phyloP scores from a whole-genome alignment of 2,329 filamentous ascomycete species.

The Xylariaceae sp. region DNA sequence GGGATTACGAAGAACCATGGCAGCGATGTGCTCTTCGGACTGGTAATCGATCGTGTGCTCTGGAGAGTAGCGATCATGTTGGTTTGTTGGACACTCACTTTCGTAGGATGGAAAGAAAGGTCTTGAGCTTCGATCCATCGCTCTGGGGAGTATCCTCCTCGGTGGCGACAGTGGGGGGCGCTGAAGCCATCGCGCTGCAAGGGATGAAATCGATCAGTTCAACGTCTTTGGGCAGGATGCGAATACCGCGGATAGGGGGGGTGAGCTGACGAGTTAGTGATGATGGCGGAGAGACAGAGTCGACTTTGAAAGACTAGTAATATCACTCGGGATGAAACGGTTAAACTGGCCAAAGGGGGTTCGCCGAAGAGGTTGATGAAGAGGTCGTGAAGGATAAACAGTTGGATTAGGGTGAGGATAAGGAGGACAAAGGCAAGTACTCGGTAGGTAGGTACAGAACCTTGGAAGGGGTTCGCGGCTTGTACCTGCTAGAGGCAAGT shows the following conservation, averaged over 20 bases:
- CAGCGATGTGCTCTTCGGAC: conserved; percentile 3
- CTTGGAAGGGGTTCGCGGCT: too few relatives aligned
- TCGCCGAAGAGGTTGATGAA: neutral
- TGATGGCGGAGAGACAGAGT: neutral
- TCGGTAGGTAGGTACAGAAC: neutral
- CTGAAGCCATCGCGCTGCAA: conserved; percentile 24
- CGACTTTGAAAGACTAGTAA: neutral
- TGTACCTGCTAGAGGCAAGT: neutral
- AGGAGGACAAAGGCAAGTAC: neutral
- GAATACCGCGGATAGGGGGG: neutral
- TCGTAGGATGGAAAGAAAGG: conserved; percentile 79
- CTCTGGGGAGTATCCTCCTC: conserved; percentile 45
- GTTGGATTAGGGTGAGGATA: neutral
- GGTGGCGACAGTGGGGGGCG: conserved; percentile 21
- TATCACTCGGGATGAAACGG: neutral
- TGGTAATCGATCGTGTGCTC: neutral
- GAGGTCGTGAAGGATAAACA: neutral
- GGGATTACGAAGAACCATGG: neutral
- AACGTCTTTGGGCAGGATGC: neutral
- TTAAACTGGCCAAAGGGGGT: neutral
- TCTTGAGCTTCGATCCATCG: conserved; percentile 83
- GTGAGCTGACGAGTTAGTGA: neutral
- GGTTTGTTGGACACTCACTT: conserved; percentile 60
- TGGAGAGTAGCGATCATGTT: neutral
- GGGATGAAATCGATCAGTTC: neutral